A percentile compares a stretch with the other conserved stretches of the same genome.
Conservation (phyloP, 768 basidiomycete species). For the Lentinula lateritia region DNA sequence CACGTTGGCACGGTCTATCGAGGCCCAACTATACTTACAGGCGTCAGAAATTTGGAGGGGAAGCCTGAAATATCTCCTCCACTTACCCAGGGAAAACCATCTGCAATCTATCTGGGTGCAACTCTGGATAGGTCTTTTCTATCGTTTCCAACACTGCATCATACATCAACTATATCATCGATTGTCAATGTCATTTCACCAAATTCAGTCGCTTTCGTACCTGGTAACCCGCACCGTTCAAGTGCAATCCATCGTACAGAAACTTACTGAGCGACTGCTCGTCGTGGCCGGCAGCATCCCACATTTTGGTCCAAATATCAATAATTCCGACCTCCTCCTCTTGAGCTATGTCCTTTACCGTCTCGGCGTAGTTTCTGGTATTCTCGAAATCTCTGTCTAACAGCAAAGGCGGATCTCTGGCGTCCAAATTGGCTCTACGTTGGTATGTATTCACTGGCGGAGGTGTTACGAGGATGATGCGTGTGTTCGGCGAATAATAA, state of each 20-base stretch:
- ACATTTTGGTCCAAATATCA: constrained; percentile 74
- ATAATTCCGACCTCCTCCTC: constrained; percentile 54
- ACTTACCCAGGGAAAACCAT: constrained; percentile 59
- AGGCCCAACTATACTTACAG: constrained; percentile 27
- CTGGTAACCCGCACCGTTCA: constrained; percentile 69
- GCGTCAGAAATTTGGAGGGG: background rate
- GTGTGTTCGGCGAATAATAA: constrained; percentile 66
- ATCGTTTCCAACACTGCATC: constrained; percentile 57
- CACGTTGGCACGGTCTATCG: constrained; percentile 22
- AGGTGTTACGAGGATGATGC: constrained; percentile 77
- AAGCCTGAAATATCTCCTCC: background rate
- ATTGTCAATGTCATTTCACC: background rate
- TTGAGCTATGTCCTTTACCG: constrained; percentile 55
- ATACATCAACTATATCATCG: constrained; percentile 52
- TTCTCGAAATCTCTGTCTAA: constrained; percentile 59
- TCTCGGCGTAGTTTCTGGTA: constrained; percentile 67
- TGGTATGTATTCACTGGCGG: constrained; percentile 73
- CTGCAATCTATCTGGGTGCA: constrained; percentile 58
- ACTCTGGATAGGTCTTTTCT: constrained; percentile 52
- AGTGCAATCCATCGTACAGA: constrained; percentile 75
- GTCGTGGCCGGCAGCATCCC: constrained; percentile 62
- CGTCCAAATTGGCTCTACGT: constrained; percentile 43
- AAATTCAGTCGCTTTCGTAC: constrained; percentile 32
- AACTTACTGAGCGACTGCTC: constrained; percentile 47
- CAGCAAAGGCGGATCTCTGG: constrained; percentile 41